Base-by-base conservation (phyloP, 768 basidiomycete genomes). In the Phanerodontia chrysosporium region DNA sequence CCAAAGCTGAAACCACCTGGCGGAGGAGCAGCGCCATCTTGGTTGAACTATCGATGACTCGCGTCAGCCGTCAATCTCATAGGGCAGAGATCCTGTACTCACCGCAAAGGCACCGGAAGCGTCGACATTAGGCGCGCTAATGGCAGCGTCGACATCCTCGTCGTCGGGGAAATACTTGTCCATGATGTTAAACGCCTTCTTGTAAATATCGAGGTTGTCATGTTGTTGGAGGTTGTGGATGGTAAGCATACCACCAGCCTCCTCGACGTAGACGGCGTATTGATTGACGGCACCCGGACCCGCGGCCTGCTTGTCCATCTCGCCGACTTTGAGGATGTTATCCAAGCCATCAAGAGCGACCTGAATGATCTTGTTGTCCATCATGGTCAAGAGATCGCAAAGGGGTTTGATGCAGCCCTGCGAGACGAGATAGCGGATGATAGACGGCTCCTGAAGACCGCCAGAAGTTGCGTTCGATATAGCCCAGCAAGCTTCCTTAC, bases 291-390 rank as follows among this genome's bases (percentile, higher is more conserved):
- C 91, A 45, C 91, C 90, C 51, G 89, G 87, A 21, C 91, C 93
- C 14, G 78, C 80, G 42, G 87, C 83, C 64, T 86, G 80, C 76
- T 89, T 98, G 75, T 99, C 97, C 69, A 88, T 84, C 76, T 99
- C 96, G 45, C 97, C 96, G 62, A 99, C 90, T 76, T 97, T 98
- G 65, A 99, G 78, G 67, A 98, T 94, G 75, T 99, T 99, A 75
- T 99, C 97, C 51, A 99, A 81, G 55, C 97, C 97, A 71, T 99
- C 97, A 48, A 99, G 84, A 21, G 96, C 96, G 42, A 98, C 96
- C 75, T 94, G 90, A 66, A 99, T 99, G 66, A 98, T 97, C 80
- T 99, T 99, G 84, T 98, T 98, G 77, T 99, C 97, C 94, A 98
- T 95, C 83, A 95, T 96, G 27, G 86, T 89, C 59, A 99, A 81